phyloP scores from a whole-genome alignment of 2,329 filamentous ascomycete genomes.

The Colletotrichum higginsianum region DNA sequence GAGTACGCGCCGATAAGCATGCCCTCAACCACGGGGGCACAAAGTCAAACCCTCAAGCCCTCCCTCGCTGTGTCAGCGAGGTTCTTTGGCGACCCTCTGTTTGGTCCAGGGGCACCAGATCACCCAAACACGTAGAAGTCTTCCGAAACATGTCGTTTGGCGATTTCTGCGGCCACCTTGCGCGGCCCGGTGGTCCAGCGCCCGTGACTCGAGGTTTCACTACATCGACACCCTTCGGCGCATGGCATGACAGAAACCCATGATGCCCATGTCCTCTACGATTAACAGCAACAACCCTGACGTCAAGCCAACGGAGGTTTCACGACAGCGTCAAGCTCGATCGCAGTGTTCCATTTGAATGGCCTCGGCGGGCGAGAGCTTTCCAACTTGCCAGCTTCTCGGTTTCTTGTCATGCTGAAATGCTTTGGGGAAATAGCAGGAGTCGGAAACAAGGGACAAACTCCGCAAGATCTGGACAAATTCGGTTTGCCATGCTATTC shows the following conservation, averaged over 20 bases:
- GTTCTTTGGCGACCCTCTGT: background rate
- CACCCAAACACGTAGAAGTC: conserved; percentile 1
- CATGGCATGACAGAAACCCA: conserved; percentile 20
- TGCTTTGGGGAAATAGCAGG: background rate
- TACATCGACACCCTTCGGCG: conserved; percentile 29
- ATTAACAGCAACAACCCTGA: conserved; percentile 10
- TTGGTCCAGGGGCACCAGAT: conserved; percentile 23
- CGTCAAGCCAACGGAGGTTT: conserved; percentile 25
- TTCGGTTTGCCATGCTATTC: background rate
- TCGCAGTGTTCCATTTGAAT: background rate
- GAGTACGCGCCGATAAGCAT: background rate
- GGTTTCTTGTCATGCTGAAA: background rate
- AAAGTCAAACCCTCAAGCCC: background rate
- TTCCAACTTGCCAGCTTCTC: background rate
- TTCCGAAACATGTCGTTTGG: conserved; percentile 36
- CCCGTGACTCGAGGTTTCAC: conserved; percentile 11
- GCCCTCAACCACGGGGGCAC: background rate
- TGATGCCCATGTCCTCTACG: background rate
- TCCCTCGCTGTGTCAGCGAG: background rate
- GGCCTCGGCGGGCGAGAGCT: background rate
- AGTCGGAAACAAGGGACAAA: background rate
- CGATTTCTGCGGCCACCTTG: conserved; percentile 26
- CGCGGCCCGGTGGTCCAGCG: conserved; percentile 27
- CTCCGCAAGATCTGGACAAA: conserved; percentile 17
- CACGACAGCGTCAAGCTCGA: conserved; percentile 16